Evolutionary conservation across 768 basidiomycete genomes (phyloP).

Genomic region (Termitomyces sp.): DNA sequence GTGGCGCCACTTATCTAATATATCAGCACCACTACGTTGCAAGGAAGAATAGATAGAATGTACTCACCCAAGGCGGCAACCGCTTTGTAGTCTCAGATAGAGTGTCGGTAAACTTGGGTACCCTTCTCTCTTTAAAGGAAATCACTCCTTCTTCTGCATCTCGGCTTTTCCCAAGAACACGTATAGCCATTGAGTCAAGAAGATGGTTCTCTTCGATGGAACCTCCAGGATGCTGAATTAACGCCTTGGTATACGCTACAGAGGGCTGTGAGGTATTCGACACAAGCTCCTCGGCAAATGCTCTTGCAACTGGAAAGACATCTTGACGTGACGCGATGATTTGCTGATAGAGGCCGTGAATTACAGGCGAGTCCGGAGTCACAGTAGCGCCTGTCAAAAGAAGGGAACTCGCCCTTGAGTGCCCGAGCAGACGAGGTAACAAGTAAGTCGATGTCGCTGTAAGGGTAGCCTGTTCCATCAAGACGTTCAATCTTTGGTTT

Average conservation of each 20-base stretch:
- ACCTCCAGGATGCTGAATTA: constrained; percentile 44
- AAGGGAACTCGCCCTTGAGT: constrained; percentile 45
- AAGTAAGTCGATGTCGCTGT: constrained; percentile 39
- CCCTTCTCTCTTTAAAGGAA: constrained; percentile 43
- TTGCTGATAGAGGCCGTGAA: constrained; percentile 39
- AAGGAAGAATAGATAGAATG: not conserved
- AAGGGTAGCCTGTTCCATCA: not conserved
- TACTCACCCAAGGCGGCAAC: constrained; percentile 50
- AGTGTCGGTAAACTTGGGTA: constrained; percentile 38
- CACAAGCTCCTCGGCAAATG: constrained; percentile 46
- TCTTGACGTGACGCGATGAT: constrained; percentile 42
- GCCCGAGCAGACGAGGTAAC: constrained; percentile 49
- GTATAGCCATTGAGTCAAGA: constrained; percentile 43
- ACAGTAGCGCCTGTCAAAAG: constrained; percentile 42
- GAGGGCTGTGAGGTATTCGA: constrained; percentile 45
- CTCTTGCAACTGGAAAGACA: constrained; percentile 46
- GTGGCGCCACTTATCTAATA: constrained; percentile 8
- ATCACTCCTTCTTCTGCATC: constrained; percentile 43
- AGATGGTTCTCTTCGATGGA: constrained; percentile 50
- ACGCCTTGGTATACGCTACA: constrained; percentile 44
- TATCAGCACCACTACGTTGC: not conserved
- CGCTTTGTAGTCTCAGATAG: constrained; percentile 32
- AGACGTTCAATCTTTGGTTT: not conserved
- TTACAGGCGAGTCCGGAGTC: constrained; percentile 35
- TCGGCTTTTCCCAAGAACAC: constrained; percentile 26